Base-by-base conservation (phyloP, 345 rosid species). In the Arabidopsis suecica region DNA sequence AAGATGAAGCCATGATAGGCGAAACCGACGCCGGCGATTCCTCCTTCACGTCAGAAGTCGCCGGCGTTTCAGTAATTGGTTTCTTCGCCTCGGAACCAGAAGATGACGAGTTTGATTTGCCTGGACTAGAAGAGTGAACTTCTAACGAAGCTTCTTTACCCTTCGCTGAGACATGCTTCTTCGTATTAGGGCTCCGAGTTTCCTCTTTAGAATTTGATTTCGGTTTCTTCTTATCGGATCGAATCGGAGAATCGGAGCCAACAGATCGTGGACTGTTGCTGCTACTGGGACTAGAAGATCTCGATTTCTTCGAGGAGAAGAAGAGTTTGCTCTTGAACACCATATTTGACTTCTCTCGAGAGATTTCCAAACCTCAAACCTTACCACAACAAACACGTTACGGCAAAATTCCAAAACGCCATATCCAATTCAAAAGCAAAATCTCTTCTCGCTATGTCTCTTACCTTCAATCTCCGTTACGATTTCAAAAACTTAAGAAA, bases 241-340 rank as follows among this genome's bases (percentile, higher is more conserved):
- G 79, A 82, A 65, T 77, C 54, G 96, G 96, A 51, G 97, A 93
- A 62, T 82, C 81, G 28, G 97, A 91, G 66, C 90, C 87, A 34
- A 72, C 34, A 16, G 94, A 91, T 84, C 82, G 84, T 14, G 96
- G 91, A 76, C 91, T 86, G 81, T 71, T 90, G 68, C 93, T 85
- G 82, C 82, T 90, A 58, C 86, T 89, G 20, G 37, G 61, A 30
- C 38, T 55, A 55, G 93, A 87, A 16, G 98, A 71, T 41, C 83
- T 87, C 7, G 98, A 89, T 75, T 86, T 91, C 89, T 85, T 91
- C 10, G 93, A 89, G 72, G 62, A 51, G 69, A 86, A 86, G 84
- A 89, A 90, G 33, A 87, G 87, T 72, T 86, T 89, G 82, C 86
- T 88, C 80, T 88, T 93, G 85, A 91, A 93, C 65, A 89, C 93